Percentiles rank a stretch among this genome's conserved stretches.
phyloP scores from a whole-genome alignment of 2,329 filamentous ascomycete species.

The Fusarium dimerum region DNA sequence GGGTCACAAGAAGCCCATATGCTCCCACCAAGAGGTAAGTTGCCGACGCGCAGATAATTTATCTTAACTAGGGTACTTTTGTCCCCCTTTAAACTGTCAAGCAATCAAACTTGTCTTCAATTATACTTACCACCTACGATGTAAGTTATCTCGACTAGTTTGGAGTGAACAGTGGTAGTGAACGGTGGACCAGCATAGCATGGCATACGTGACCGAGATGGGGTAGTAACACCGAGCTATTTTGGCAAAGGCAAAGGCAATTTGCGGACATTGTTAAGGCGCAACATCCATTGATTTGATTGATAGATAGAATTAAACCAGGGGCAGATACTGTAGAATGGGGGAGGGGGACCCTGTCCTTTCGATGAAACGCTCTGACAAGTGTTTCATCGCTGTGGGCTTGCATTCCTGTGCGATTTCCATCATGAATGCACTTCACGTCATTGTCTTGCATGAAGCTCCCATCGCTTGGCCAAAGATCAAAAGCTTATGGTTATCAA shows the following conservation, averaged over 20 bases:
- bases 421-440: no score
- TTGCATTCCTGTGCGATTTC: neutral
- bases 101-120: neutral
- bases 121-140: no score
- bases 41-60: constrained; percentile 1
- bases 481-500: neutral
- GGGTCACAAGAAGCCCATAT: neutral
- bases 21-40: neutral
- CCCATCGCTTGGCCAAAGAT: neutral
- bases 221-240: neutral
- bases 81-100: no score
- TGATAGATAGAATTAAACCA: neutral
- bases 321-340: neutral
- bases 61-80: neutral
- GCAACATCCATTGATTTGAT: neutral
- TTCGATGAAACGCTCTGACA: neutral
- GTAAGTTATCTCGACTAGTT: no score
- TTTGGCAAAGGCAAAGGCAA: neutral
- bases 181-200: no score
- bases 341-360: neutral
- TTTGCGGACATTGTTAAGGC: neutral
- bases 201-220: no score
- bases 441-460: no score
- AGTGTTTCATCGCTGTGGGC: neutral
- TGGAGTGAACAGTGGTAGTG: no score